Conservation (phyloP, 768 basidiomycete species). For the Mycena polygramma region DNA sequence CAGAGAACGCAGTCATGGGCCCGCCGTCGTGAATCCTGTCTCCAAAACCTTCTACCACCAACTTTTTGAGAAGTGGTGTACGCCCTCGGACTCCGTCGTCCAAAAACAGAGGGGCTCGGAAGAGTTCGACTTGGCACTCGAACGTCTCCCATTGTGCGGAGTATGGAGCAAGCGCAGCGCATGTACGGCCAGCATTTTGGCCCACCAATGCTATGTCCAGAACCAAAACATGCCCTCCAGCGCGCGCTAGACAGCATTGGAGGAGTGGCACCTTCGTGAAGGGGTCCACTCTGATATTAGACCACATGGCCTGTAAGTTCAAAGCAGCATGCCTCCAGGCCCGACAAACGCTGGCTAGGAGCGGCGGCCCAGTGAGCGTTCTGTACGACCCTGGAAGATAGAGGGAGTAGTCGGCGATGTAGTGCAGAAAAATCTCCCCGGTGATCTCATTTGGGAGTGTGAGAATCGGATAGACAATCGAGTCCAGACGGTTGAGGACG, state of each 20-base stretch:
- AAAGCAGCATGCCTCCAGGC: constrained; percentile 1
- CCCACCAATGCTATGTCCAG: too few species aligned
- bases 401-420: background rate
- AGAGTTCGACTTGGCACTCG: too few species aligned
- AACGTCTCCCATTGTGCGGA: too few species aligned
- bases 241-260: constrained; percentile 13
- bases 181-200: too few species aligned
- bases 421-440: constrained; percentile 1
- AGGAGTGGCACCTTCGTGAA: background rate
- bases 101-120: too few species aligned
- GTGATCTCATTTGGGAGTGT: constrained; percentile 4
- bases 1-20: too few species aligned
- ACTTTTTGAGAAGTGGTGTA: too few species aligned
- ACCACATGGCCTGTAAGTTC: background rate
- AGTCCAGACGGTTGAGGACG: background rate
- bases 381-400: background rate
- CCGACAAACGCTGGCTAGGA: constrained; percentile 2
- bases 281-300: background rate
- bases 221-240: background rate
- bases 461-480: constrained; percentile 12
- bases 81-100: too few species aligned
- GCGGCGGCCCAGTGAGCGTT: background rate
- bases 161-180: too few species aligned
- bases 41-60: too few species aligned
- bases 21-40: too few species aligned